Evolutionary conservation across 2,329 filamentous ascomycete species (phyloP), one percentile per base, ranked within the genome.

Genomic region (Ciborinia camelliae): DNA sequence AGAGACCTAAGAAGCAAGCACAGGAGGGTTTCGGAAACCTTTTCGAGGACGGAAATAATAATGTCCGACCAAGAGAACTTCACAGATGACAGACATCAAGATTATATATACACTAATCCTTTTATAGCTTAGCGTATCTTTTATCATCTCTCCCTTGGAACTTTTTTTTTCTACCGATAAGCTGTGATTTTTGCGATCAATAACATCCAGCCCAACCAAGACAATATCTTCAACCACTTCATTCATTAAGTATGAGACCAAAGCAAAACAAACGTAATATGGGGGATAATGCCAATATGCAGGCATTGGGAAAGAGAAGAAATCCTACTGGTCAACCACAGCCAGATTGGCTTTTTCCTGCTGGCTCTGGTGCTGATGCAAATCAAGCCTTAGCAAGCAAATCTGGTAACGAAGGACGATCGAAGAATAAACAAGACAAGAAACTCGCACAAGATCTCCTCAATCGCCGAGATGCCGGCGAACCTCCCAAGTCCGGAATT

Each of bases 401-500:
- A 61, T 37, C 67, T 26, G 64, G 69, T 63, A 54, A 52, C 43
- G 58, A 70, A 58, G 62, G 65, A 47, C 57, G 43, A 54, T 63
- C 68, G 20, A 71, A 70, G 23, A 69, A 66, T 50, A 72, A 72
- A 45, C 67, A 73, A 55, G 73, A 73, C 52, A 74, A 74, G 58
- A 59, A 73, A 64, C 39, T 71, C 52, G 72, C 73, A 51, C 67
- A 71, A 54, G 69, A 72, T 57, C 70, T 73, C 32, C 68, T 75
- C 50, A 72, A 70, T 51, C 67, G 70, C n/a, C 67, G 68, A 47
- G 69, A 66, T 60, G 68, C 65, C 60, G 70, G 67, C 10, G 68
- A 69, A 41, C 65, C 71, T 47, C 41, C 69, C 12, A 72, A 72
- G 63, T 47, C 75, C 35, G 75, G 79, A 54, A 81, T 85, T 32